A percentile compares a stretch with the other conserved stretches of the same genome.
These are phyloP conservation scores for Trematosphaeria pertusa DNA, from an alignment of 2,329 filamentous ascomycete species.

Conservation along the genomic window DNA sequence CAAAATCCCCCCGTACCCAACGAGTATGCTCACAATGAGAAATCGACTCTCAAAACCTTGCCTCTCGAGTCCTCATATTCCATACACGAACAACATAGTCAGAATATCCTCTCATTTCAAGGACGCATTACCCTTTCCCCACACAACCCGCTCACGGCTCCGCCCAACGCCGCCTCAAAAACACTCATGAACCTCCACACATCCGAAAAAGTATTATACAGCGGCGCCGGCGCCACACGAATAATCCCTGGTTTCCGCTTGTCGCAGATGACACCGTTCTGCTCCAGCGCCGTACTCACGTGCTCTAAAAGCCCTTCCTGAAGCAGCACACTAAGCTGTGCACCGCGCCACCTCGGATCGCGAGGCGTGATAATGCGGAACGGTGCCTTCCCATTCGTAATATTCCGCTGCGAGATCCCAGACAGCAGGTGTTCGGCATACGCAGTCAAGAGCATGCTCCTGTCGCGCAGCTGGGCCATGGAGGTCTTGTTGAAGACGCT, in stretches of 20 bases:
- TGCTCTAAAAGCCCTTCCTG: constrained; percentile 71
- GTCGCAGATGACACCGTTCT: constrained; percentile 76
- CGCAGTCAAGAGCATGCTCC: constrained; percentile 74
- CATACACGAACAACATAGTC: too few relatives aligned
- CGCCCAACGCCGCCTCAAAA: constrained; percentile 56
- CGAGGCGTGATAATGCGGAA: constrained; percentile 70
- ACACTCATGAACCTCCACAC: constrained; percentile 57
- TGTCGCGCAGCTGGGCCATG: constrained; percentile 71
- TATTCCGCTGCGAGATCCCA: constrained; percentile 28
- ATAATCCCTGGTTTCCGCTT: constrained; percentile 87
- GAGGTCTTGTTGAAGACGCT: constrained; percentile 75
- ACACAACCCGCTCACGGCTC: too few relatives aligned
- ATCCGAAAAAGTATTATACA: constrained; percentile 83
- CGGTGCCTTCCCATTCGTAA: constrained; percentile 28
- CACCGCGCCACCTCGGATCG: constrained; percentile 71
- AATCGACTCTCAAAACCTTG: too few relatives aligned
- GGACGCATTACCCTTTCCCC: too few relatives aligned
- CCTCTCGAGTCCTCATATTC: too few relatives aligned
- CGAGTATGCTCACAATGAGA: too few relatives aligned
- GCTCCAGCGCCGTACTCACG: constrained; percentile 69
- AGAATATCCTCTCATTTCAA: too few relatives aligned
- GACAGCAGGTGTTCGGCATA: constrained; percentile 58
- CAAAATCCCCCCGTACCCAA: too few relatives aligned
- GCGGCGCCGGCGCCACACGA: constrained; percentile 79
- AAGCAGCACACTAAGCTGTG: constrained; percentile 80